These are phyloP conservation scores for Schizophyllum amplum DNA, from an alignment of 1,284 basidiomycete genomes.

Conservation along the genomic window DNA sequence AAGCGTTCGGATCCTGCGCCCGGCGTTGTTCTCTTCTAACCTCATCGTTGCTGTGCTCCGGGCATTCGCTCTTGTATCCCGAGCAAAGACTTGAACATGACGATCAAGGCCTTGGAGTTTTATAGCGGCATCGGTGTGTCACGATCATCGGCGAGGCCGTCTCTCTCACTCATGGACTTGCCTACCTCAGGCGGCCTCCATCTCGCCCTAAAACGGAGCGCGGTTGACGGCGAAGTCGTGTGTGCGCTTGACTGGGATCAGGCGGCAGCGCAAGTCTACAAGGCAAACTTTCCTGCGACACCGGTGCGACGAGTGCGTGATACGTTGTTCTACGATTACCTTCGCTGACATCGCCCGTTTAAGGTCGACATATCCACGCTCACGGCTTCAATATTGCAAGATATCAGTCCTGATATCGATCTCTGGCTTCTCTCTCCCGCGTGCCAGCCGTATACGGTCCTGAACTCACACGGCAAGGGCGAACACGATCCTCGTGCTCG, in stretches of 20 bases:
- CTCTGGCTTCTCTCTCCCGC: constrained; percentile 72
- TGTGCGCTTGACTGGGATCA: constrained; percentile 75
- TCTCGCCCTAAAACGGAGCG: constrained; percentile 50
- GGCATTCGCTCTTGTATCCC: too few relatives aligned
- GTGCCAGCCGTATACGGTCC: constrained; percentile 73
- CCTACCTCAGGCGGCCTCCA: constrained; percentile 72
- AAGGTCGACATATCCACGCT: constrained; percentile 60
- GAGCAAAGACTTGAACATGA: too few relatives aligned
- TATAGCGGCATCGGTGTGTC: constrained; percentile 68
- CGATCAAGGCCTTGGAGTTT: constrained; percentile 57
- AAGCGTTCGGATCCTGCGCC: too few relatives aligned
- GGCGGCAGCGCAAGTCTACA: constrained; percentile 58
- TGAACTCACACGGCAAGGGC: constrained; percentile 65
- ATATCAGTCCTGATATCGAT: constrained; percentile 31
- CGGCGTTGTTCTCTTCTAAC: too few relatives aligned
- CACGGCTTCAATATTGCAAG: constrained; percentile 34
- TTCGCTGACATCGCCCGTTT: constrained; percentile 4
- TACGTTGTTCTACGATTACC: constrained; percentile 1
- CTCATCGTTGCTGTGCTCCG: too few relatives aligned
- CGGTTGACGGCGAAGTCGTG: constrained; percentile 37
- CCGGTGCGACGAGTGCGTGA: constrained; percentile 41
- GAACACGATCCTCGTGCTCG: constrained; percentile 62
- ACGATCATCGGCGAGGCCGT: too few relatives aligned
- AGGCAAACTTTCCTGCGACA: constrained; percentile 39
- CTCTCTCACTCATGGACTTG: background rate